Evolutionary conservation across 306 rosid species (phyloP).

Genomic region (Vachellia pachyceras): DNA sequence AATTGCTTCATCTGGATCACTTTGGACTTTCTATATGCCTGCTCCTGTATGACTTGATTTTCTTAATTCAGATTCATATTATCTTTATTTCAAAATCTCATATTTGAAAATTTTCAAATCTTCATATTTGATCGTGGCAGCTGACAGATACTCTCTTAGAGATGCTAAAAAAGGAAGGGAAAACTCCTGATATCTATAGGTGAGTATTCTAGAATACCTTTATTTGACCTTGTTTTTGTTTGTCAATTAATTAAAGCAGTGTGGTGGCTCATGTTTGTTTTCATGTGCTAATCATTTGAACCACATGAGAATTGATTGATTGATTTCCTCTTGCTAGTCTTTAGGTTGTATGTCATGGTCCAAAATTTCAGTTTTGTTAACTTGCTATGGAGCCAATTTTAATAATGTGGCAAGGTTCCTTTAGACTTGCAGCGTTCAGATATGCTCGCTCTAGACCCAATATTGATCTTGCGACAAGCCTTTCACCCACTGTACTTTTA

Average conservation of each 20-base stretch:
- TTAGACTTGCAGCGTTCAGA: background rate
- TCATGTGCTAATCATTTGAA: slow-evolving; percentile 5
- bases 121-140: slow-evolving; percentile 54
- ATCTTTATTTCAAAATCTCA: slow-evolving; percentile 13
- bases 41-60: slow-evolving; percentile 3
- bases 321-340: slow-evolving; percentile 21
- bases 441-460: background rate
- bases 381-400: background rate
- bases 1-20: slow-evolving; percentile 15
- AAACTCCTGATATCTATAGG: slow-evolving; percentile 81
- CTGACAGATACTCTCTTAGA: slow-evolving; percentile 72
- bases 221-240: slow-evolving; percentile 12
- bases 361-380: slow-evolving; percentile 22
- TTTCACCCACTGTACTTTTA: slow-evolving; percentile 23
- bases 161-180: slow-evolving; percentile 74
- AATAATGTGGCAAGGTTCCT: background rate
- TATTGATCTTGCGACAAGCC: background rate
- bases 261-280: background rate
- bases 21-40: slow-evolving; percentile 5
- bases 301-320: slow-evolving; percentile 17
- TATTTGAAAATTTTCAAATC: slow-evolving; percentile 26
- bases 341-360: slow-evolving; percentile 25
- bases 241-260: background rate
- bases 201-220: slow-evolving; percentile 41
- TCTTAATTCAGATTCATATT: background rate